Evolutionary conservation across 495 filamentous ascomycete genomes (phyloP).

Genomic region (Pyrenula massariospora): DNA sequence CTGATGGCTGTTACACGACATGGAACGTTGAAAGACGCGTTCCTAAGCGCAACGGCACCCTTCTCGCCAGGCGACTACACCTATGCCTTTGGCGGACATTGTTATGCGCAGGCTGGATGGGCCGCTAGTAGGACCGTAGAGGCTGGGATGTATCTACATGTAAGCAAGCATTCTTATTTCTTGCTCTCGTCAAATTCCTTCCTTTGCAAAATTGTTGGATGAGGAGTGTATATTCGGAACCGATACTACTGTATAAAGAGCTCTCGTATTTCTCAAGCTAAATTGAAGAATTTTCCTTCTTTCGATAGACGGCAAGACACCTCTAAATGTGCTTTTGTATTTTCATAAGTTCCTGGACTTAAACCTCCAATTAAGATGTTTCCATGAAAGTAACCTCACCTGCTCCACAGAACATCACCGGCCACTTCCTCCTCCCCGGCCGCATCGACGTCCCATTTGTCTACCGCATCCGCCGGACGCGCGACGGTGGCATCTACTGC

Average conservation of each 20-base stretch:
- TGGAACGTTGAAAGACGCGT: not conserved
- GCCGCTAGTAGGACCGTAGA: constrained; percentile 44
- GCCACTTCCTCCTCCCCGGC: constrained; percentile 52
- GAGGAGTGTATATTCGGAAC: no score
- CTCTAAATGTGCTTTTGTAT: no score
- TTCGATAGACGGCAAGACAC: no score
- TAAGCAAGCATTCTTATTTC: constrained; percentile 27
- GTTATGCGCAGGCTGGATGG: constrained; percentile 53
- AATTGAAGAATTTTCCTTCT: no score
- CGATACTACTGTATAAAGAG: no score
- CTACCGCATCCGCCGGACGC: constrained; percentile 41
- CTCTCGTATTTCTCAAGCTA: no score
- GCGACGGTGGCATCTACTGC: constrained; percentile 43
- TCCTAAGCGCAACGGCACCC: constrained; percentile 8
- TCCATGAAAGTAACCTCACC: no score
- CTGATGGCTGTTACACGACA: not conserved
- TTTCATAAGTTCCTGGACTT: no score
- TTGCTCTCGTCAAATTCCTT: constrained; percentile 1
- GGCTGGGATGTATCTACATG: constrained; percentile 45
- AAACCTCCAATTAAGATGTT: no score
- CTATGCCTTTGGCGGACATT: constrained; percentile 51
- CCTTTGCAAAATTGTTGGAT: no score
- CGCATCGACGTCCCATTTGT: constrained; percentile 42
- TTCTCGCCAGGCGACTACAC: constrained; percentile 18
- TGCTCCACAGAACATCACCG: constrained; percentile 46